Percentiles rank a stretch among this genome's conserved stretches.
phyloP scores from a whole-genome alignment of 306 rosid genomes.

The Nissolia schottii region DNA sequence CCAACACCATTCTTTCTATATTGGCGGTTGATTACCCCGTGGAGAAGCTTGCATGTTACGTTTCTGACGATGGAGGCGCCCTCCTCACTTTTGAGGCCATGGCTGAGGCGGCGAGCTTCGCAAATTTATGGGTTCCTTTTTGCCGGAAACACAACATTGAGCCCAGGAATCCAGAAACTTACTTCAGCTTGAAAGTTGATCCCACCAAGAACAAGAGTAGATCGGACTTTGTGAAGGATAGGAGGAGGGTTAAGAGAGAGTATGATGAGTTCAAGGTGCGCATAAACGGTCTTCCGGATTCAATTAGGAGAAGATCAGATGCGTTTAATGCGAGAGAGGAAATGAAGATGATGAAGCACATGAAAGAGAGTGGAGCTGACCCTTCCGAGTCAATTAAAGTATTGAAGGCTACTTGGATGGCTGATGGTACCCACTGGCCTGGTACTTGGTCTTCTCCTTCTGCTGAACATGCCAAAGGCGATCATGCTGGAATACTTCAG shows the following conservation, averaged over 20 bases:
- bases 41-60: conserved; percentile 44
- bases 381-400: conserved; percentile 38
- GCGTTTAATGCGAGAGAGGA: conserved; percentile 56
- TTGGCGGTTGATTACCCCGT: conserved; percentile 49
- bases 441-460: conserved; percentile 44
- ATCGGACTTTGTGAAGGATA: conserved; percentile 47
- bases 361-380: conserved; percentile 41
- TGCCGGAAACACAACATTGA: conserved; percentile 51
- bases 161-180: conserved; percentile 45
- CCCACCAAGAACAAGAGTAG: conserved; percentile 52
- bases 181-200: conserved; percentile 42
- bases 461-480: conserved; percentile 35
- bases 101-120: conserved; percentile 63
- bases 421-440: conserved; percentile 58
- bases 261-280: conserved; percentile 54
- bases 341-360: conserved; percentile 50
- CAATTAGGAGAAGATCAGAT: conserved; percentile 54
- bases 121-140: conserved; percentile 55
- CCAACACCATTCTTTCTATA: conserved; percentile 53
- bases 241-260: conserved; percentile 52
- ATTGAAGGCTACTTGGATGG: conserved; percentile 57
- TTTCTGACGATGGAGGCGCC: conserved; percentile 59
- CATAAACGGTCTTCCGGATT: conserved; percentile 48
- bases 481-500: conserved; percentile 59
- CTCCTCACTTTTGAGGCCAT: conserved; percentile 49